Base-by-base conservation (phyloP, 208 protist genomes). In the Vickermania spadyakhi region DNA sequence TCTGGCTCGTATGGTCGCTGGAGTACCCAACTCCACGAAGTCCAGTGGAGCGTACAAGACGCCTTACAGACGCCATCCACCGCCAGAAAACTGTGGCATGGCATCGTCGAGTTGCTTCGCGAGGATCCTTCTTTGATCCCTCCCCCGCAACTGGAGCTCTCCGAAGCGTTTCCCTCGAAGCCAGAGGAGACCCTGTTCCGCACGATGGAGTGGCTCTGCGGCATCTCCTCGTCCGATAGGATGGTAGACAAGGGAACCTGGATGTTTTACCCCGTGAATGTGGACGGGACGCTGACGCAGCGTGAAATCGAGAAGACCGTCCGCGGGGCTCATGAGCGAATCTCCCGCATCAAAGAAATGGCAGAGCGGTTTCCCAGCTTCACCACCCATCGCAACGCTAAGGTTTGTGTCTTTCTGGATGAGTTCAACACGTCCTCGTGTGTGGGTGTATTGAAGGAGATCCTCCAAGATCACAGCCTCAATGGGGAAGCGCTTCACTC, bases 371-470 rank as follows among this genome's bases (percentile, higher is more conserved):
- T 45, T 45, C 36, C 36, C n/a, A 21, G n/a, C 5, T 45, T 45
- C 18, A 45, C 36, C 11, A 7, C 18, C 18, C 36, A 45, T 18
- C 11, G 11, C 7, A 18, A 7, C 11, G 52, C 52, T 14, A 28
- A 28, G 11, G 52, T 56, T 22, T 56, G 52, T 28, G 11, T 56
- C n/a, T 56, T 56, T 21, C 22, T 56, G 5, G 52, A 56, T 56
- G 52, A 56, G 14, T 56, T 5, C 52, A 56, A 56, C 52, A 56
- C 52, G 11, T 56, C 52, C 11, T 56, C 52, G 11, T 56, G 52
- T 56, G 22, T 56, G 52, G 52, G 52, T n/a, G n/a, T 56, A 14
- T 5, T 56, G 22, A 56, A 56, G 52, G 52, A 56, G 52, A 56
- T 56, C 52, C 52, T 56, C 5, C 25, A 28, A 11, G 52, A 56